phyloP scores from a whole-genome alignment of 2,329 filamentous ascomycete genomes.

The Chrysosphaeria jannelii region DNA sequence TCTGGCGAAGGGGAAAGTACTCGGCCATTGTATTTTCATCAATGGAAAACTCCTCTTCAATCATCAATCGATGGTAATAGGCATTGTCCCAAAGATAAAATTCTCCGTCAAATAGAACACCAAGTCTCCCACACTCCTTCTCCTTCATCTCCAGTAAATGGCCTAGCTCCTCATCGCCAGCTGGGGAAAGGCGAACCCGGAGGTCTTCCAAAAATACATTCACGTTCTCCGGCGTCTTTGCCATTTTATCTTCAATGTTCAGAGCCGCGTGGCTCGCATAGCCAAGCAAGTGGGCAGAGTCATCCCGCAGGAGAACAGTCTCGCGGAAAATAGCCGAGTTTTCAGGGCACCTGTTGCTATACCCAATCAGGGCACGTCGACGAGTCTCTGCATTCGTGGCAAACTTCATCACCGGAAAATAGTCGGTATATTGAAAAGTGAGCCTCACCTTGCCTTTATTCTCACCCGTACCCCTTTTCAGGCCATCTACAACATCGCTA shows the following conservation, averaged over 20 bases:
- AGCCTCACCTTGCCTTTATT: slow-evolving; percentile 43
- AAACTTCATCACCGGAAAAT: slow-evolving; percentile 53
- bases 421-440: slow-evolving; percentile 59
- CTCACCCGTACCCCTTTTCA: slow-evolving; percentile 38
- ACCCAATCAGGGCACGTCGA: slow-evolving; percentile 37
- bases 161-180: slow-evolving; percentile 37
- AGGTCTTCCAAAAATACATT: slow-evolving; percentile 44
- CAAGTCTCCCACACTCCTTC: slow-evolving; percentile 28
- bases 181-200: slow-evolving; percentile 31
- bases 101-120: slow-evolving; percentile 28
- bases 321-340: slow-evolving; percentile 50
- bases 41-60: slow-evolving; percentile 52
- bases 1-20: slow-evolving; percentile 52
- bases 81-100: slow-evolving; percentile 66
- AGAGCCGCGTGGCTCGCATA: slow-evolving; percentile 52
- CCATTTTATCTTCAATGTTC: slow-evolving; percentile 61
- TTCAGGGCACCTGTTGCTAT: slow-evolving; percentile 54
- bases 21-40: slow-evolving; percentile 56
- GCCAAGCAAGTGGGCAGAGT: slow-evolving; percentile 45
- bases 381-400: slow-evolving; percentile 38
- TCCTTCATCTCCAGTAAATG: slow-evolving; percentile 49
- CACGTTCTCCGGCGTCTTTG: slow-evolving; percentile 42
- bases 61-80: slow-evolving; percentile 53
- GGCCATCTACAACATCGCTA: slow-evolving; percentile 28
- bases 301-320: slow-evolving; percentile 43